Percentiles rank a stretch among this genome's conserved stretches.
Evolutionary conservation across 1,139 yeast genomes (phyloP).

Genomic region (Lodderomyces theae): DNA sequence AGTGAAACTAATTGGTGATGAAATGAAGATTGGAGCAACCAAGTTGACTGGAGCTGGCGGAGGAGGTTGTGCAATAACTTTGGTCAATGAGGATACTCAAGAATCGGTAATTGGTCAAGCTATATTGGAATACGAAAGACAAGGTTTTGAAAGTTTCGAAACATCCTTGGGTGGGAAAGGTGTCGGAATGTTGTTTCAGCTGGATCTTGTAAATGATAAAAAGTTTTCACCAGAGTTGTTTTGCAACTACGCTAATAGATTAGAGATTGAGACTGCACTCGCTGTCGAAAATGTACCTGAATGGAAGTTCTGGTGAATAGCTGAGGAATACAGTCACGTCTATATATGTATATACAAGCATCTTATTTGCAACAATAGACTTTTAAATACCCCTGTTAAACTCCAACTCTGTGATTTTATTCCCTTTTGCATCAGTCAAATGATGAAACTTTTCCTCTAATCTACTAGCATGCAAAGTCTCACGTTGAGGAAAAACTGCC

Average conservation of each 20-base stretch:
- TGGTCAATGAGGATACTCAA: slow-evolving; percentile 53
- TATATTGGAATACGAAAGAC: slow-evolving; percentile 34
- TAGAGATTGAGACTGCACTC: slow-evolving; percentile 46
- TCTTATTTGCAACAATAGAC: background rate
- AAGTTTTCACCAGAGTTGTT: slow-evolving; percentile 32
- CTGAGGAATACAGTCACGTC: background rate
- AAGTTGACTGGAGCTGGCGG: slow-evolving; percentile 99
- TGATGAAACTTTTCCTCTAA: slow-evolving; percentile 65
- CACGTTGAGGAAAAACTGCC: slow-evolving; percentile 91
- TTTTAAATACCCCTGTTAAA: slow-evolving; percentile 87
- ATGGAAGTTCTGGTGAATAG: slow-evolving; percentile 61
- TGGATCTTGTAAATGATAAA: slow-evolving; percentile 15
- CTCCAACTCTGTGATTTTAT: slow-evolving; percentile 58
- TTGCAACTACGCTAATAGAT: slow-evolving; percentile 34
- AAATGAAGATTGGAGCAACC: slow-evolving; percentile 71
- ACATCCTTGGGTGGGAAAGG: slow-evolving; percentile 90
- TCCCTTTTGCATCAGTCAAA: slow-evolving; percentile 66
- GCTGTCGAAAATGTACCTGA: slow-evolving; percentile 40
- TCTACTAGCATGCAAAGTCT: slow-evolving; percentile 52
- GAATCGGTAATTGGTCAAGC: slow-evolving; percentile 31
- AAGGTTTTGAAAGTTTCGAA: slow-evolving; percentile 75
- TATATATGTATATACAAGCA: slow-evolving; percentile 3
- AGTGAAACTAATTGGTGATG: slow-evolving; percentile 63
- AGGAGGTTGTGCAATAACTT: slow-evolving; percentile 96
- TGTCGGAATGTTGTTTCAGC: slow-evolving; percentile 50